Evolutionary conservation across 116 monocot genomes (phyloP).

Genomic region (Posidonia oceanica): DNA sequence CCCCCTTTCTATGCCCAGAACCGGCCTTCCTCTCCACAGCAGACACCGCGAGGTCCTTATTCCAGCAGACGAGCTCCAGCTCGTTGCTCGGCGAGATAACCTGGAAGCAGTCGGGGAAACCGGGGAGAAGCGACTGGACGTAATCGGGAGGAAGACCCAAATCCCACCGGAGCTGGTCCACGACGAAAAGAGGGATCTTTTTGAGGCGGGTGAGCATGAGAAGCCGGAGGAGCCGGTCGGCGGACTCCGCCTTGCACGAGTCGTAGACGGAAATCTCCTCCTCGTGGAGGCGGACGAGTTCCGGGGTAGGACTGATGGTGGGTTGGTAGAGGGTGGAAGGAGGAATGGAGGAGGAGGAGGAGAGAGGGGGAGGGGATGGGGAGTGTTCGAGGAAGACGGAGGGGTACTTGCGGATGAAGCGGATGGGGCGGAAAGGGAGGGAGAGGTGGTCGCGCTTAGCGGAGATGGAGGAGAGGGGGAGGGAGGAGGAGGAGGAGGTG

Average conservation of each 20-base stretch:
- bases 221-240: constrained; percentile 76
- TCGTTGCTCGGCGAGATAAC: constrained; percentile 18
- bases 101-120: constrained; percentile 78
- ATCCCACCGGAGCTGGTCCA: constrained; percentile 58
- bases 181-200: constrained; percentile 39
- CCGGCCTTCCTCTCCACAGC: constrained; percentile 50
- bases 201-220: constrained; percentile 69
- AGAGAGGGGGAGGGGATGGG: background rate
- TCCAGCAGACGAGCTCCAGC: constrained; percentile 78
- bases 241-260: constrained; percentile 25
- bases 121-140: constrained; percentile 43
- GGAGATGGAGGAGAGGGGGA: constrained; percentile 1
- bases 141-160: constrained; percentile 80
- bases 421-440: constrained; percentile 1
- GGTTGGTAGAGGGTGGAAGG: background rate
- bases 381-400: constrained; percentile 1
- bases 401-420: background rate
- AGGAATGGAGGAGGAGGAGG: background rate
- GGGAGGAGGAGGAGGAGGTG: background rate
- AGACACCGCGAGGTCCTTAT: constrained; percentile 61
- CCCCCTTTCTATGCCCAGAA: constrained; percentile 52
- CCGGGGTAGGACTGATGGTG: background rate
- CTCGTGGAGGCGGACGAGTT: constrained; percentile 4
- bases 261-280: constrained; percentile 21
- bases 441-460: background rate